Evolutionary conservation across 257 asterid genomes (phyloP).

Genomic region (Galeopsis tetrahit): DNA sequence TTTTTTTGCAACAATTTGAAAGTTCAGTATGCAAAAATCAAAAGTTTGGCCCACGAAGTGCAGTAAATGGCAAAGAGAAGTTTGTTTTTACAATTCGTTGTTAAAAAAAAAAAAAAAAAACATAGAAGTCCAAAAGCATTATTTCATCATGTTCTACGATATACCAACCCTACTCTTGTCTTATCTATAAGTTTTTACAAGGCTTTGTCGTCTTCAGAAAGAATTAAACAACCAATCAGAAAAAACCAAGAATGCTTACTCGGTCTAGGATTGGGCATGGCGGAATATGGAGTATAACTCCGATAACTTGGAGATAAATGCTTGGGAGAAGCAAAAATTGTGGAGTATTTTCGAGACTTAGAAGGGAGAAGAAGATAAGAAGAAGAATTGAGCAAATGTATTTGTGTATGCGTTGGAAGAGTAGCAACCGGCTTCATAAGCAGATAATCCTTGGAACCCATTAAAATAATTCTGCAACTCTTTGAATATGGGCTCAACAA

Average conservation of each 20-base stretch:
- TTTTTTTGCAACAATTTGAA: too few relatives aligned
- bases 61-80: too few relatives aligned
- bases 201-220: not conserved
- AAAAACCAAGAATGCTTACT: constrained; percentile 34
- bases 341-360: constrained; percentile 29
- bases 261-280: constrained; percentile 62
- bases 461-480: constrained; percentile 36
- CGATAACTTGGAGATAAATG: constrained; percentile 43
- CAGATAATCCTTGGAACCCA: constrained; percentile 49
- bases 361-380: constrained; percentile 26
- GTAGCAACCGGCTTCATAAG: constrained; percentile 41
- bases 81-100: too few relatives aligned
- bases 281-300: constrained; percentile 47
- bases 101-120: not conserved
- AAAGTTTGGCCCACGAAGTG: too few relatives aligned
- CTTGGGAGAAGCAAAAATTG: constrained; percentile 41
- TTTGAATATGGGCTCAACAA: constrained; percentile 35
- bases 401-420: constrained; percentile 28
- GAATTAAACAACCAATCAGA: not conserved
- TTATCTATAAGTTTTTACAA: not conserved
- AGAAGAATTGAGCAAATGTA: constrained; percentile 18
- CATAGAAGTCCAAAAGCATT: not conserved
- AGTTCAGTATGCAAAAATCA: too few relatives aligned
- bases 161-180: not conserved
- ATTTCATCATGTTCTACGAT: too few relatives aligned